Conservation (phyloP, 2,329 filamentous ascomycete species). For the Fusarium sp. region DNA sequence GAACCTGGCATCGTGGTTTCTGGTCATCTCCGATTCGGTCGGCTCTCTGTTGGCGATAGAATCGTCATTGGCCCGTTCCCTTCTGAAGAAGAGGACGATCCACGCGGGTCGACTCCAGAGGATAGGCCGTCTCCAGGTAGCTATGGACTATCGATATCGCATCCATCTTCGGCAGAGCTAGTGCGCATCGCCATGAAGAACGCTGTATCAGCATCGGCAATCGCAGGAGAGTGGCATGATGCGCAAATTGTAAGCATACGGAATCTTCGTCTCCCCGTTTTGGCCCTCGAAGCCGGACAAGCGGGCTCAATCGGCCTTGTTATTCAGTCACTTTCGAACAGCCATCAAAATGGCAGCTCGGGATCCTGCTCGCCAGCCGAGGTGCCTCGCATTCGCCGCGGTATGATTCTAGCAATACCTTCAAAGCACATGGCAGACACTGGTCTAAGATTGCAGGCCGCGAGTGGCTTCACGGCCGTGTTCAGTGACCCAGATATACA, state of each 20-base stretch:
- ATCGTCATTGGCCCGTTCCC: slow-evolving; percentile 86
- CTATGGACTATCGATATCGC: slow-evolving; percentile 67
- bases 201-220: slow-evolving; percentile 65
- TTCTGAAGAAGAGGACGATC: slow-evolving; percentile 68
- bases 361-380: slow-evolving; percentile 31
- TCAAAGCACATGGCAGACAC: slow-evolving; percentile 72
- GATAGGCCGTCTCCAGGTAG: slow-evolving; percentile 64
- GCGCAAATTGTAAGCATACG: slow-evolving; percentile 89
- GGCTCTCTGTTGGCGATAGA: slow-evolving; percentile 82
- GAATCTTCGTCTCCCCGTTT: slow-evolving; percentile 88
- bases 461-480: slow-evolving; percentile 78
- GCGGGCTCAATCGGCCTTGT: slow-evolving; percentile 90
- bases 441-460: slow-evolving; percentile 73
- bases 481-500: slow-evolving; percentile 77
- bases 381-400: slow-evolving; percentile 74
- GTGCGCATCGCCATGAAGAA: slow-evolving; percentile 68
- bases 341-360: slow-evolving; percentile 17
- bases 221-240: slow-evolving; percentile 81
- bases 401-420: slow-evolving; percentile 84
- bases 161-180: slow-evolving; percentile 69
- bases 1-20: slow-evolving; percentile 82
- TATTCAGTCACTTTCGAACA: slow-evolving; percentile 59
- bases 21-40: slow-evolving; percentile 86
- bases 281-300: slow-evolving; percentile 82
- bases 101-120: slow-evolving; percentile 57